Percentiles rank a stretch among this genome's conserved stretches.
phyloP scores from a whole-genome alignment of 306 rosid species.

The Cotoneaster glaucophyllus region DNA sequence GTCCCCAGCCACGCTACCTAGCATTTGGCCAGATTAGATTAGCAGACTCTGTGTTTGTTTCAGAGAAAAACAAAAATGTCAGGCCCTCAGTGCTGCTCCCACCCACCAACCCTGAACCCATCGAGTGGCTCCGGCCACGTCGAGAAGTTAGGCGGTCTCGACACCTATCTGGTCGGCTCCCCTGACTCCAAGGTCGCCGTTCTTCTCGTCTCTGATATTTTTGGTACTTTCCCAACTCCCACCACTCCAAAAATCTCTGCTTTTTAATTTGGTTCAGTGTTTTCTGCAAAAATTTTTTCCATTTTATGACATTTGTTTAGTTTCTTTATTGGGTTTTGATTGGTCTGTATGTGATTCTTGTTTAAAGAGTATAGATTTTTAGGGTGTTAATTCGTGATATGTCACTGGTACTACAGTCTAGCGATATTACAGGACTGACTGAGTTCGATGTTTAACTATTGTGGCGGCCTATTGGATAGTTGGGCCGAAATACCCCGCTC shows the following conservation, averaged over 20 bases:
- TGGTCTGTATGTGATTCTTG: not conserved
- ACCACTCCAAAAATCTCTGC: not conserved
- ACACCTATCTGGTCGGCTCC: slow-evolving; percentile 43
- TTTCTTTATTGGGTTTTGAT: not conserved
- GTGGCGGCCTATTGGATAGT: too few species aligned
- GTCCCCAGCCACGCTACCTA: too few species aligned
- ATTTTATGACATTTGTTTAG: not conserved
- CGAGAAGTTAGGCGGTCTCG: slow-evolving; percentile 35
- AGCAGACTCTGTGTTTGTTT: too few species aligned
- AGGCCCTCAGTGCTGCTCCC: slow-evolving; percentile 57
- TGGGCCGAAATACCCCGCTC: too few species aligned
- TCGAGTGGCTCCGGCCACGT: slow-evolving; percentile 48
- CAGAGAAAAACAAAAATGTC: slow-evolving; percentile 28
- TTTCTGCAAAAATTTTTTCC: not conserved
- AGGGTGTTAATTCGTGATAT: not conserved
- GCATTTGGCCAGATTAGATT: too few species aligned
- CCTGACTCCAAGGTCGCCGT: slow-evolving; percentile 49
- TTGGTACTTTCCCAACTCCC: slow-evolving; percentile 17
- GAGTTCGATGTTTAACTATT: too few species aligned
- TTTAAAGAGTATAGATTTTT: not conserved
- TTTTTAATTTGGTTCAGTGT: not conserved
- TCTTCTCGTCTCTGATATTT: slow-evolving; percentile 48
- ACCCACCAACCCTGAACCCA: slow-evolving; percentile 52
- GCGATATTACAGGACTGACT: too few species aligned
- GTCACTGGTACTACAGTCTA: too few species aligned